Base-by-base conservation (phyloP, 116 monocot genomes). In the Dioscorea cayenensis region DNA sequence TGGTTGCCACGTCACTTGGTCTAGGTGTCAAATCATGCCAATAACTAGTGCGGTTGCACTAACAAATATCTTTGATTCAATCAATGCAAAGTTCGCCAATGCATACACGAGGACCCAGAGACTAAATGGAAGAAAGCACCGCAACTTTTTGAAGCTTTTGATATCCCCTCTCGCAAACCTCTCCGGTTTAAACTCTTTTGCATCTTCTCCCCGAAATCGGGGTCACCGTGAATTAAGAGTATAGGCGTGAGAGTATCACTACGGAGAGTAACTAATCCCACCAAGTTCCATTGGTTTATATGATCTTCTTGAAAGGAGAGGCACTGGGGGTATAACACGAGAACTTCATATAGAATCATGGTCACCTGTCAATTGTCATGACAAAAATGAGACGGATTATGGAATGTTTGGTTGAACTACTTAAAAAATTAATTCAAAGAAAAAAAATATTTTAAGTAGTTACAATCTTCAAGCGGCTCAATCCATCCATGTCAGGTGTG, bases 51-150 rank as follows among this genome's bases (percentile, higher is more conserved):
- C n/a, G n/a, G n/a, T n/a, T n/a, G n/a, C n/a, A n/a, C n/a, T n/a
- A n/a, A n/a, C n/a, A n/a, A n/a, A n/a, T 25, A 25, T 7, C 63
- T 84, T 86, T 11, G 84, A 77, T 63, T 90, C 86, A 7, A 86
- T 38, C 43, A 81, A 66, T 3, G 84, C 86, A 21, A 90, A 76
- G 63, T 43, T 79, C 73, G 35, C 86, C 90, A 22, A 86, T 63
- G 32, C 86, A 90, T 11, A 76, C 60, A 14, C 90, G 59, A 0
- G 84, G 75, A 0, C 90, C 90, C n/a, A n/a, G n/a, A n/a, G n/a
- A n/a, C 86, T 82, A 25, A 90, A 90, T 0, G 90, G 86, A 10
- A 70, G 76, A 90, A 86, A 0, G 64, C 83, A 49, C 43, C 69
- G 51, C 32, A 36, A 49, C 67, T 48, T 77, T n/a, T 78, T 4